Base-by-base conservation (phyloP, 108 stramenopile species). In the Pseudonitzschia multistriata region DNA sequence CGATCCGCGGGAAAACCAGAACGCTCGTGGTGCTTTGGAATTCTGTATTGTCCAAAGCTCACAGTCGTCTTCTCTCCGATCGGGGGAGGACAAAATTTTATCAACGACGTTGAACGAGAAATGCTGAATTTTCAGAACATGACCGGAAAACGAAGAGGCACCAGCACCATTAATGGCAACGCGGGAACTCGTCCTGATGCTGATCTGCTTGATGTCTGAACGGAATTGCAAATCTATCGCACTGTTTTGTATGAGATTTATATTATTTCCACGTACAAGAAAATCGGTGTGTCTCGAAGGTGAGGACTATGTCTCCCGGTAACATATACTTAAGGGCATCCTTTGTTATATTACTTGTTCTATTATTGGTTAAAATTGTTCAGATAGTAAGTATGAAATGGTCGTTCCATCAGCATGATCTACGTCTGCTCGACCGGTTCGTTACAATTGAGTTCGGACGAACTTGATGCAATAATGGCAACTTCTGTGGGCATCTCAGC, bases 1-100 rank as follows among this genome's bases (percentile, higher is more conserved):
- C 80, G 92, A 45, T 86, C 85, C 39, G 89, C 89, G 15, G 92
- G 92, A 49, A 85, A 88, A 53, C 89, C 89, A 17, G 92, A 93
- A 49, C 78, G 92, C 29, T 77, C 81, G 14, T 82, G 76, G 63
- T 80, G 79, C 63, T 83, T 87, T 60, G 91, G 88, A 2, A 65
- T 84, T 28, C 31, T 93, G 19, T 70, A 74, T 67, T 93, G 92
- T 70, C 92, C 92, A 1, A 76, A 89, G 22, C 63, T 93, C 39
- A 90, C 86, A 11, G 81, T 93, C 34, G 88, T 93, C 2, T 93
- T 93, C 68, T 87, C 85, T 14, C 92, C 92, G 15, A 66, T 84
- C 3, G 83, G 86, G 47, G 92, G 92, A 49, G 85, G 86, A 0
- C 71, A 88, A 45, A 78, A 78, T 62, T 93, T 93, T 73, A 83